A percentile compares a stretch with the other conserved stretches of the same genome.
Evolutionary conservation across 2,329 filamentous ascomycete genomes (phyloP).

Genomic region (Huntiella bhutanensis): DNA sequence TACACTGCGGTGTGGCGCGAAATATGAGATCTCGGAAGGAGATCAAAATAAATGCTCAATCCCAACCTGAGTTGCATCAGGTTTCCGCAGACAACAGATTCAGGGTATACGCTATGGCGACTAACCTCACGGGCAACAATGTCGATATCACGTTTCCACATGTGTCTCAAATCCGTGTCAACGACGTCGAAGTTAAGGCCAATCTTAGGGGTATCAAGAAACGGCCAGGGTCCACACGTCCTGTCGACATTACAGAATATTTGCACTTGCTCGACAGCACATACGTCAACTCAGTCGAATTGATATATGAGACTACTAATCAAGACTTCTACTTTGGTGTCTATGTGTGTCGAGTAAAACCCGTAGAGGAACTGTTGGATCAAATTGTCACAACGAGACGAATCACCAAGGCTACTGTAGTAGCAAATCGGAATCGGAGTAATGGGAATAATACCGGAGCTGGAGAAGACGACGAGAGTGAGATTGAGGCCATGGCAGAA

Average conservation of each 20-base stretch:
- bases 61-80: constrained; percentile 31
- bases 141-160: constrained; percentile 80
- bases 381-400: constrained; percentile 46
- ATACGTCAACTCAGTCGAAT: constrained; percentile 56
- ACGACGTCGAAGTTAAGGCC: constrained; percentile 72
- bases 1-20: background rate
- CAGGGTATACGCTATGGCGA: constrained; percentile 70
- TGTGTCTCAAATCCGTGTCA: constrained; percentile 82
- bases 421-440: constrained; percentile 55
- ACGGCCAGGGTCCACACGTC: constrained; percentile 83
- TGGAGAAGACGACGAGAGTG: constrained; percentile 40
- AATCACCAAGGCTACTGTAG: constrained; percentile 63
- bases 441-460: background rate
- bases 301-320: constrained; percentile 81
- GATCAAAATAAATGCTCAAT: constrained; percentile 30
- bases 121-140: constrained; percentile 38
- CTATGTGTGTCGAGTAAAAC: constrained; percentile 55
- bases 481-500: constrained; percentile 75
- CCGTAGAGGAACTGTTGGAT: constrained; percentile 51
- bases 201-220: constrained; percentile 92
- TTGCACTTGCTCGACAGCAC: constrained; percentile 50
- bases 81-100: constrained; percentile 42
- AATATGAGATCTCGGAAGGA: constrained; percentile 30
- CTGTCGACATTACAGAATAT: constrained; percentile 70
- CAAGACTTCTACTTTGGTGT: constrained; percentile 64